phyloP scores from a whole-genome alignment of 139 green algal genomes.

The Chlorella ohadii region DNA sequence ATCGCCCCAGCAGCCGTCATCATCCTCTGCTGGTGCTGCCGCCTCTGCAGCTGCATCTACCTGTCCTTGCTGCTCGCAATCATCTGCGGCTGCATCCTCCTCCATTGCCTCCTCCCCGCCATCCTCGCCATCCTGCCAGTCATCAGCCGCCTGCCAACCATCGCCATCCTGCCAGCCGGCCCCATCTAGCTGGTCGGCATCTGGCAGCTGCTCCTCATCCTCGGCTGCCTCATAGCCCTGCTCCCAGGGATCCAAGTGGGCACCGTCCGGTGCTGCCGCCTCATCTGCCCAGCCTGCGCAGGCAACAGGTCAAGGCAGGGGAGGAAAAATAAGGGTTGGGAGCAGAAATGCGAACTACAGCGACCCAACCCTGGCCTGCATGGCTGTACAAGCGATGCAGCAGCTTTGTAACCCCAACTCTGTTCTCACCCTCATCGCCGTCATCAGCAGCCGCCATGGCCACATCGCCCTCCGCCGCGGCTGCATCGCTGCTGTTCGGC shows the following conservation, averaged over 20 bases:
- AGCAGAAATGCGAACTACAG: too few relatives aligned
- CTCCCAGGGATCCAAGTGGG: conserved; percentile 7
- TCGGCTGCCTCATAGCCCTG: conserved; percentile 1
- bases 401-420: neutral
- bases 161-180: neutral
- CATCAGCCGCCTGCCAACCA: neutral
- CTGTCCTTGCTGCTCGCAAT: neutral
- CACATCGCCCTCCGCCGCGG: neutral
- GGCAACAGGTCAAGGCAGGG: too few relatives aligned
- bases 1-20: neutral
- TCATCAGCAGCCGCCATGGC: conserved; percentile 7
- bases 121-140: neutral
- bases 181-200: neutral
- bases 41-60: neutral
- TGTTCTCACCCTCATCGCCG: neutral
- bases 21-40: neutral
- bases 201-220: neutral
- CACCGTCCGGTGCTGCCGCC: neutral
- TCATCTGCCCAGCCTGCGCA: conserved; percentile 8
- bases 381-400: neutral
- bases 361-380: too few relatives aligned
- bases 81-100: neutral
- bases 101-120: neutral
- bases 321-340: too few relatives aligned
- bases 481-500: neutral